phyloP scores from a whole-genome alignment of 1,284 basidiomycete genomes.

The Ceratobasidium sp. region DNA sequence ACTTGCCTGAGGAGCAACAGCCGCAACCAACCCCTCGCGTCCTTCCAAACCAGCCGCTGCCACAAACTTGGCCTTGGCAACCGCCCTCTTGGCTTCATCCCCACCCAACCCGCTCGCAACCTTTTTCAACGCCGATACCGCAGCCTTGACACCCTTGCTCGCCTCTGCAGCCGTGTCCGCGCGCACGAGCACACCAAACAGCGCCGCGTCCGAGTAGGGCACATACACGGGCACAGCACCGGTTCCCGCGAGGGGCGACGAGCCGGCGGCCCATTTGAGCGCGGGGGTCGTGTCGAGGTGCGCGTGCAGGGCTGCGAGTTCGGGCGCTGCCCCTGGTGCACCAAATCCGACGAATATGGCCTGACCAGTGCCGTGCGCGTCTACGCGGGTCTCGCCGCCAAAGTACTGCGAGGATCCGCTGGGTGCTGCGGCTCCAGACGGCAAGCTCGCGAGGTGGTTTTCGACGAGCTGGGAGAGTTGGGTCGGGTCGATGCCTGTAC shows the following conservation, averaged over 20 bases:
- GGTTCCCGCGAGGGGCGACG: constrained; percentile 73
- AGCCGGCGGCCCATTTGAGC: constrained; percentile 85
- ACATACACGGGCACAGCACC: constrained; percentile 78
- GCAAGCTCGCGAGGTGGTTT: constrained; percentile 64
- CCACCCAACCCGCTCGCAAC: constrained; percentile 63
- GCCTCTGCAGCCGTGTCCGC: constrained; percentile 68
- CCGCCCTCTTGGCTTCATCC: constrained; percentile 81
- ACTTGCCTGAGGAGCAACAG: constrained; percentile 72
- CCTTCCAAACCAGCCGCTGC: constrained; percentile 76
- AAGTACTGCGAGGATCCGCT: too few relatives aligned
- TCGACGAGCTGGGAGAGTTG: constrained; percentile 77
- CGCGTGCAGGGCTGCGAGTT: constrained; percentile 79
- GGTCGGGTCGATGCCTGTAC: constrained; percentile 82
- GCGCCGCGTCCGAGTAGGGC: constrained; percentile 88
- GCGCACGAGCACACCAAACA: constrained; percentile 84
- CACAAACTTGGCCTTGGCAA: constrained; percentile 87
- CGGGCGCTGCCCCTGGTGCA: constrained; percentile 69
- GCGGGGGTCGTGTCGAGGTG: constrained; percentile 77
- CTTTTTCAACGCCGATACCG: too few relatives aligned
- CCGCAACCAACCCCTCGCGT: too few relatives aligned
- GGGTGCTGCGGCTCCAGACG: constrained; percentile 53
- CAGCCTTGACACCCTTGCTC: constrained; percentile 71
- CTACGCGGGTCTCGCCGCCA: too few relatives aligned
- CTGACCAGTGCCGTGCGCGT: too few relatives aligned
- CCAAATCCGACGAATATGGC: too few relatives aligned